These are phyloP conservation scores for Sphagnurus paluster DNA, from an alignment of 1,284 basidiomycete species.

Conservation along the genomic window DNA sequence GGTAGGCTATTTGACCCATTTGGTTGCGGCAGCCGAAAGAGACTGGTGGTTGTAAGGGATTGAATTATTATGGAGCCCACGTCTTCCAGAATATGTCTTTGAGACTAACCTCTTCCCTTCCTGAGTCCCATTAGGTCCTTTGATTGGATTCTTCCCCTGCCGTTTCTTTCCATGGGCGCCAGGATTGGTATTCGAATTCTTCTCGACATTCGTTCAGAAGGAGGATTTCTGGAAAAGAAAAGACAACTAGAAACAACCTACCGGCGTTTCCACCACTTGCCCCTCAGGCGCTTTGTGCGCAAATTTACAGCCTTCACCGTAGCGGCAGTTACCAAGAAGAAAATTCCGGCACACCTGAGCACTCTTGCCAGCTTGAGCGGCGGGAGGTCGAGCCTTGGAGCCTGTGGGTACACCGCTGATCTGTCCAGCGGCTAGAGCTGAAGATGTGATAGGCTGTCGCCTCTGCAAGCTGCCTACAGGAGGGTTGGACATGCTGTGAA, in stretches of 20 bases:
- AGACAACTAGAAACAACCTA: background rate
- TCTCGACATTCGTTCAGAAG: background rate
- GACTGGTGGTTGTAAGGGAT: background rate
- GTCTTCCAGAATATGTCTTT: background rate
- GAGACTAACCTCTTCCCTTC: background rate
- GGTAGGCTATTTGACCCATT: background rate
- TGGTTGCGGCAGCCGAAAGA: no score
- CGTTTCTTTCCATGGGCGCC: background rate
- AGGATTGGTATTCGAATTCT: background rate
- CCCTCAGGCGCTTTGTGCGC: background rate
- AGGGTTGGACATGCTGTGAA: slow-evolving; percentile 2
- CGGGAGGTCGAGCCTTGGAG: background rate
- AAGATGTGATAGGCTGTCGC: background rate
- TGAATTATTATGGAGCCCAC: background rate
- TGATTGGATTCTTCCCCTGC: background rate
- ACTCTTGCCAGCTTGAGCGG: background rate
- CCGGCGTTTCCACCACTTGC: background rate
- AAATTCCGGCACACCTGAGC: slow-evolving; percentile 5
- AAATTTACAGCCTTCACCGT: slow-evolving; percentile 12
- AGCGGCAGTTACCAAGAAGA: slow-evolving; percentile 3
- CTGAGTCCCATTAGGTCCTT: background rate
- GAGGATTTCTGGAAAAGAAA: background rate
- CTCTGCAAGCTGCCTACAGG: background rate
- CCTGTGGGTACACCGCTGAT: background rate
- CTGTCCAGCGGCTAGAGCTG: background rate